Evolutionary conservation across 768 basidiomycete genomes (phyloP), one percentile per base, ranked within the genome.

Genomic region (Agrocybe praecox): DNA sequence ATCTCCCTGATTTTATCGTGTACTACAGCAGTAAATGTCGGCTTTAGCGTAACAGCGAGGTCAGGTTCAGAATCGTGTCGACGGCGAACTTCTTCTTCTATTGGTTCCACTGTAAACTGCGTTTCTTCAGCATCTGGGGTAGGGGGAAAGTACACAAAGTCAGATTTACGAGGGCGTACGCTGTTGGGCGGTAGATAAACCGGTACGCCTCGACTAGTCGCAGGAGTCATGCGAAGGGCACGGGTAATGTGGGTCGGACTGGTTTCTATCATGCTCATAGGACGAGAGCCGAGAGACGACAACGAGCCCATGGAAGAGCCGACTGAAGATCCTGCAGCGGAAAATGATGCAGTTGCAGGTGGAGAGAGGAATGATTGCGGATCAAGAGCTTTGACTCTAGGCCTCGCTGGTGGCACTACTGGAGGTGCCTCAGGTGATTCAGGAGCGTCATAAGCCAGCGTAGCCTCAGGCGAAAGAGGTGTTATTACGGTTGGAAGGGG

Each of bases 11-110:
- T 75, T 62, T 81, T 86, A 57, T 76, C 69, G 60, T 86, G 86
- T 40, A 87, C 85, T 15, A 86, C 80, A 22, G 85, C 83, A 47
- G 72, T 76, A 69, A 87, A 87, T 4, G 74, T 71, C 55, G 72
- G 23, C 49, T 43, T 58, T 36, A 23, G 50, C 42, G 55, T 43
- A 24, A 11, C 49, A 2, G 33, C 6, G 7, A 49, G 18, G 33
- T 49, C 49, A 26, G 26, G 32, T 33, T 52, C 42, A 14, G 21
- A 14, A 3, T 29, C 42, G 19, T 5, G 18, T 23, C 22, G 10
- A n/a, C 36, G 42, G 9, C 52, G 43, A 46, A 63, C 60, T 53
- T 15, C 36, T 19, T 21, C 26, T 43, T 42, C 24, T 22, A 15
- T 24, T 22, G 9, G 29, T 24, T 40, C 22, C 23, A 19, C 19